A percentile compares a stretch with the other conserved stretches of the same genome.
Conservation (phyloP, 345 rosid species). For the Boechera divaricarpa region DNA sequence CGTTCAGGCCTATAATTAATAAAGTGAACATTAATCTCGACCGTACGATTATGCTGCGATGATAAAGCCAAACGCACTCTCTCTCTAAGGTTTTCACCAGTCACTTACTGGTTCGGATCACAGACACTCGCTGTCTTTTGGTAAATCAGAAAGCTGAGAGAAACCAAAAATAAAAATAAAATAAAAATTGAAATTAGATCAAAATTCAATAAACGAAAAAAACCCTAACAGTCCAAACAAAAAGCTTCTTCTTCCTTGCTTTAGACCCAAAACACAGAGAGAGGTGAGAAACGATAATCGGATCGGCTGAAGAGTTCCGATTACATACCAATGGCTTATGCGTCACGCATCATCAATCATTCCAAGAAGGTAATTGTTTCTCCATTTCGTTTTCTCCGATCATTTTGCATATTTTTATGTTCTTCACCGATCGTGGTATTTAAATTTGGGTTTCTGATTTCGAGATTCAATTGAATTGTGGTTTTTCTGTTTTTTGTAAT, state of each 20-base stretch:
- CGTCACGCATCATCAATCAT: slow-evolving; percentile 63
- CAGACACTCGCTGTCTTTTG: slow-evolving; percentile 31
- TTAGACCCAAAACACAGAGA: slow-evolving; percentile 15
- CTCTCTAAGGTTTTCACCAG: background rate
- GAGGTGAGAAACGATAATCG: slow-evolving; percentile 14
- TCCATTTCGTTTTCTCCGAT: slow-evolving; percentile 22
- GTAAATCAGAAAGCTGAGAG: slow-evolving; percentile 28
- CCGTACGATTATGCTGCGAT: slow-evolving; percentile 20
- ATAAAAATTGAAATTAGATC: too few species aligned
- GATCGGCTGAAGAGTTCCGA: slow-evolving; percentile 41
- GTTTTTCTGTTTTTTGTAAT: background rate
- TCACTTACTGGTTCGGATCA: slow-evolving; percentile 32
- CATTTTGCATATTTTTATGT: background rate
- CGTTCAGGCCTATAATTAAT: background rate
- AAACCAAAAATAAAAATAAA: background rate
- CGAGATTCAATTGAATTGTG: slow-evolving; percentile 21
- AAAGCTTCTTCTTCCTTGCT: slow-evolving; percentile 24
- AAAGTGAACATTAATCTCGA: slow-evolving; percentile 18
- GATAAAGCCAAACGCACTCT: background rate
- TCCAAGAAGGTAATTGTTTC: slow-evolving; percentile 56
- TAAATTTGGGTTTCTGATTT: background rate
- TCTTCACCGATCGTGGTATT: slow-evolving; percentile 19
- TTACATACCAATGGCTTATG: slow-evolving; percentile 56
- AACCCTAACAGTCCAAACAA: slow-evolving; percentile 36
- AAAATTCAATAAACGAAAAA: slow-evolving; percentile 7